Conservation (phyloP, 2,329 filamentous ascomycete species). For the Arthrobotrys conoides region DNA sequence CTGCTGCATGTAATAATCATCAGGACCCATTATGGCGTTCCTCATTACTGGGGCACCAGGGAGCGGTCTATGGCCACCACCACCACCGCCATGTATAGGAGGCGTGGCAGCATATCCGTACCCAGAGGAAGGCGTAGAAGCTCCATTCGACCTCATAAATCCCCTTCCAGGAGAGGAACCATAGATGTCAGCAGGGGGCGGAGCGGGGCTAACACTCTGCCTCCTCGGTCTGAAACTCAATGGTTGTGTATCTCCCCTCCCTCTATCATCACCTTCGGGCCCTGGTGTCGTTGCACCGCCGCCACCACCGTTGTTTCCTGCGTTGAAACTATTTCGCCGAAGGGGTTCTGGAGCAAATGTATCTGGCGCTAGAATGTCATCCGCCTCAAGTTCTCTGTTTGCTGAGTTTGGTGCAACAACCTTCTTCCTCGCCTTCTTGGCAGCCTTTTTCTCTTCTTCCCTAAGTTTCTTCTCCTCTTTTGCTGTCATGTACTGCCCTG, state of each 20-base stretch:
- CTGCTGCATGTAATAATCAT: slow-evolving; percentile 52
- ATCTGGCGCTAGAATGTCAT: slow-evolving; percentile 63
- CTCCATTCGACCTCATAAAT: slow-evolving; percentile 36
- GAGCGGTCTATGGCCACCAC: slow-evolving; percentile 33
- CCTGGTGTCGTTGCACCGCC: slow-evolving; percentile 1
- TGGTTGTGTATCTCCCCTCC: slow-evolving; percentile 26
- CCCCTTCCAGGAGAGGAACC: slow-evolving; percentile 48
- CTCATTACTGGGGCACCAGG: slow-evolving; percentile 55
- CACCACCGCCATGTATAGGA: background rate
- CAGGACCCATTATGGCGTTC: slow-evolving; percentile 59
- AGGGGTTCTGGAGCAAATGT: slow-evolving; percentile 64
- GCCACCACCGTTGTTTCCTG: slow-evolving; percentile 5
- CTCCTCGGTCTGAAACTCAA: slow-evolving; percentile 48
- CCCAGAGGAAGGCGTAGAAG: slow-evolving; percentile 26
- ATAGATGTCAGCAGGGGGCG: slow-evolving; percentile 35
- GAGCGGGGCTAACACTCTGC: slow-evolving; percentile 43
- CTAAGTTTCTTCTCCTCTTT: slow-evolving; percentile 55
- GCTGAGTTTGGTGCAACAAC: slow-evolving; percentile 57
- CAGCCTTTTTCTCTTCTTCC: slow-evolving; percentile 57
- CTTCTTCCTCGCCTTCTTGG: slow-evolving; percentile 63
- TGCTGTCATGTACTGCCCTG: slow-evolving; percentile 56
- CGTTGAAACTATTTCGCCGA: slow-evolving; percentile 35
- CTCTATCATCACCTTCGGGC: slow-evolving; percentile 1
- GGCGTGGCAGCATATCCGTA: slow-evolving; percentile 35
- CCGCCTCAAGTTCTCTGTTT: slow-evolving; percentile 62